phyloP scores from a whole-genome alignment of 257 asterid species.

The Plantago ovata region DNA sequence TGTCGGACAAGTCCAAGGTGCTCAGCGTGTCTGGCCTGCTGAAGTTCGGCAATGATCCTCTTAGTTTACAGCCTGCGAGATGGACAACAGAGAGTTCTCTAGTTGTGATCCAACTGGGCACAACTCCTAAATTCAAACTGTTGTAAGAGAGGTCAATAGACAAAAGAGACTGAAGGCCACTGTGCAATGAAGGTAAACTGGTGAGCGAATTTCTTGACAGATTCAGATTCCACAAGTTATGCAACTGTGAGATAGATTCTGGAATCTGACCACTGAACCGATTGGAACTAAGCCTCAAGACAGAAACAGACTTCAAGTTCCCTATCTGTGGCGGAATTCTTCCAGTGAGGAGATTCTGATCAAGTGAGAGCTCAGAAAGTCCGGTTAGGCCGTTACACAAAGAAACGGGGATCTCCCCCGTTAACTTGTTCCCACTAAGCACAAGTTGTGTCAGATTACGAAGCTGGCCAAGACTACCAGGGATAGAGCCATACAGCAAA shows the following conservation, averaged over 20 bases:
- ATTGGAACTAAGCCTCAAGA: conserved; percentile 57
- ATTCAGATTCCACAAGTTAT: conserved; percentile 72
- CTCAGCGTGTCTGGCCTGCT: conserved; percentile 57
- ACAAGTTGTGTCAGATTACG: conserved; percentile 55
- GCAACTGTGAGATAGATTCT: conserved; percentile 53
- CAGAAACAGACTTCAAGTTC: conserved; percentile 55
- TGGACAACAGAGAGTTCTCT: conserved; percentile 63
- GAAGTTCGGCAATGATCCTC: conserved; percentile 71
- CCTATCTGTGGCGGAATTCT: conserved; percentile 59
- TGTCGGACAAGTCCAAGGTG: conserved; percentile 73
- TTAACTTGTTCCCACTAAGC: conserved; percentile 52
- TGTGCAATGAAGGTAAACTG: conserved; percentile 46
- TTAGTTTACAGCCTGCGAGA: conserved; percentile 71
- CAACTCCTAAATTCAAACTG: conserved; percentile 45
- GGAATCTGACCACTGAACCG: conserved; percentile 75
- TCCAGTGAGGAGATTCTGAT: conserved; percentile 64
- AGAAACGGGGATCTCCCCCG: conserved; percentile 64
- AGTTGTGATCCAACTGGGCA: conserved; percentile 71
- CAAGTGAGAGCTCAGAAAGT: conserved; percentile 67
- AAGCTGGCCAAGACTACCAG: conserved; percentile 54
- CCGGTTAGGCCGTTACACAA: conserved; percentile 33
- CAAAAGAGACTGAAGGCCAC: conserved; percentile 55
- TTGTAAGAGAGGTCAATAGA: conserved; percentile 82
- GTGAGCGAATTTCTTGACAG: conserved; percentile 57
- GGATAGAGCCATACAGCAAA: conserved; percentile 56